Conservation (phyloP, 164 flowering plant species). For the Vitis riparia region DNA sequence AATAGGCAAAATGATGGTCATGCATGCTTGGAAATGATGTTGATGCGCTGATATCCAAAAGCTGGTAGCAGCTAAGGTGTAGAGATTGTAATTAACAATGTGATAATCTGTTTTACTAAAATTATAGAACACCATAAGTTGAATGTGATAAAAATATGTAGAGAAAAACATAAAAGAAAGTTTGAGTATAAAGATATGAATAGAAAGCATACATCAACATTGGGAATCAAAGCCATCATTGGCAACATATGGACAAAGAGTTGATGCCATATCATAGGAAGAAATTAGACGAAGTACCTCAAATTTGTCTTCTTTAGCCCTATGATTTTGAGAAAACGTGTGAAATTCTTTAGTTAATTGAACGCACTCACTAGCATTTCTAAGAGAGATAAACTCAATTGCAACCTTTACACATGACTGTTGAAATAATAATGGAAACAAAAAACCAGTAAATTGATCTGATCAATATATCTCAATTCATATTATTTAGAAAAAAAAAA, state of each 20-base stretch:
- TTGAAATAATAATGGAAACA: background rate
- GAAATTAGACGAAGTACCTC: constrained; percentile 14
- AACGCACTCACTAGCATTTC: constrained; percentile 30
- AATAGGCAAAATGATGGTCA: too few relatives aligned
- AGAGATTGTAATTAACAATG: too few relatives aligned
- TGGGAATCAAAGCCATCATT: background rate
- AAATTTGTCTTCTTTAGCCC: constrained; percentile 36
- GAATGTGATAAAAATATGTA: too few relatives aligned
- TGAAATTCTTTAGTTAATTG: constrained; percentile 35
- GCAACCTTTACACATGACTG: constrained; percentile 46
- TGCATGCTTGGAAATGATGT: too few relatives aligned
- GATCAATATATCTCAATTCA: too few relatives aligned
- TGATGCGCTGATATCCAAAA: too few relatives aligned
- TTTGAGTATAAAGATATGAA: too few relatives aligned
- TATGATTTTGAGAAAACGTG: constrained; percentile 26
- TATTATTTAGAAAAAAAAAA: background rate
- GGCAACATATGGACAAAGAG: background rate
- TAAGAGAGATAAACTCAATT: constrained; percentile 39
- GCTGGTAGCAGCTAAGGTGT: too few relatives aligned
- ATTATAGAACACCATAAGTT: too few relatives aligned
- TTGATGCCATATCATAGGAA: background rate
- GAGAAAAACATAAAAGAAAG: too few relatives aligned
- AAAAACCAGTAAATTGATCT: background rate
- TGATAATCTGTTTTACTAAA: too few relatives aligned
- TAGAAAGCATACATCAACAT: background rate